These are phyloP conservation scores for Raphanus hybrid DNA, from an alignment of 441 rosid genomes.

Conservation along the genomic window DNA sequence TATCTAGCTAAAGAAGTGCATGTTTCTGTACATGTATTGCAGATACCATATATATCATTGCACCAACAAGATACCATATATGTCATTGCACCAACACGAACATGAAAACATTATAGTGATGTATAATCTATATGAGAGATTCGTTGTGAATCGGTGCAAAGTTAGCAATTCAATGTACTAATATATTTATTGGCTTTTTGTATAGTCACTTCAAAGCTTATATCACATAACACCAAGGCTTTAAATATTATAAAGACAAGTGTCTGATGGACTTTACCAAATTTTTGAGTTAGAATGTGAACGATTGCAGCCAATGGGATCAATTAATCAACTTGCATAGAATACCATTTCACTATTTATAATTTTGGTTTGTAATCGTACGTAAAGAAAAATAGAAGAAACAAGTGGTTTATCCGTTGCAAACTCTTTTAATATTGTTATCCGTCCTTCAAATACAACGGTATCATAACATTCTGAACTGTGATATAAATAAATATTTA, in stretches of 20 bases:
- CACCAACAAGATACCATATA: conserved; percentile 23
- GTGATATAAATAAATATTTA: too few relatives aligned
- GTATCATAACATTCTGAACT: too few relatives aligned
- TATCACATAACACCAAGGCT: conserved; percentile 3
- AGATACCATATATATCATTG: conserved; percentile 29
- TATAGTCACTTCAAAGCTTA: background rate
- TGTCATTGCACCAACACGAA: background rate
- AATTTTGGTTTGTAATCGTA: conserved; percentile 4
- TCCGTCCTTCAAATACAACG: too few relatives aligned
- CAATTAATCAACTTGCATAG: background rate
- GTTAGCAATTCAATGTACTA: background rate
- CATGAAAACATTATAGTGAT: too few relatives aligned
- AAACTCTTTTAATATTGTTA: background rate
- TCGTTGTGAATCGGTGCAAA: conserved; percentile 11
- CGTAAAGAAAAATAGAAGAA: background rate
- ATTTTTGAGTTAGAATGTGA: background rate
- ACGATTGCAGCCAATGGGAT: background rate
- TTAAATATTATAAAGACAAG: background rate
- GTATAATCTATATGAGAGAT: background rate
- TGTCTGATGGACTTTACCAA: conserved; percentile 5
- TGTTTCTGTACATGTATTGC: conserved; percentile 23
- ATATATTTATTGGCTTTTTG: background rate
- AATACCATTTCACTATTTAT: background rate
- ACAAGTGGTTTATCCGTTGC: background rate
- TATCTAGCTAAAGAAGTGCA: conserved; percentile 23